Base-by-base conservation (phyloP, 2,329 filamentous ascomycete genomes). In the Verticillium dahliae region DNA sequence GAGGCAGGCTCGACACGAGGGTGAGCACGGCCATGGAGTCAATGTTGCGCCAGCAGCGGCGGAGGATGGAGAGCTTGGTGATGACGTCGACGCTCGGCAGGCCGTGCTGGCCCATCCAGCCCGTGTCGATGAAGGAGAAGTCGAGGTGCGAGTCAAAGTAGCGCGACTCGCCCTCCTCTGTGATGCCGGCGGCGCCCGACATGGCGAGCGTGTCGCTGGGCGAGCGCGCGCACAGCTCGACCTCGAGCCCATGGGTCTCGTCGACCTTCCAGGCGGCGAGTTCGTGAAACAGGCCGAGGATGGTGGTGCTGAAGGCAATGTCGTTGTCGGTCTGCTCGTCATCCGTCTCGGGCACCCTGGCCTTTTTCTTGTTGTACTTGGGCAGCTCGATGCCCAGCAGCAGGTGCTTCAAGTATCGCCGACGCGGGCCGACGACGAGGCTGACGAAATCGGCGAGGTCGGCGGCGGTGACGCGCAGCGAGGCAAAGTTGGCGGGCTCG, bases 271-370 rank as follows among this genome's bases (percentile, higher is more conserved):
- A 71, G 22, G 57, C 58, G 55, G 61, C 62, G 27, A 71, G 64
- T 11, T 67, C 62, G n/a, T 65, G 58, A 52, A 71, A 70, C 13
- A 70, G 58, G 56, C 65, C 65, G 63, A 64, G 67, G 45, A 71
- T 62, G 13, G 61, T 61, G 52, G 60, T 64, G 9, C 69, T 68
- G 58, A 71, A 71, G 56, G 61, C 62, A 18, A 63, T 37, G 31
- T 70, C 68, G 57, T 71, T 70, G 56, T 62, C 61, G 50, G 69
- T 65, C 59, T 69, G 67, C 37, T 71, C 69, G 18, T 66, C 61
- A 27, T 68, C 65, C 2, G 61, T 64, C 57, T 71, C 69, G 9
- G 63, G 65, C n/a, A 64, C 56, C 33, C 63, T 60, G 54, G 57
- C 59, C 14, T 66, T 58, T 56, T 63, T 62, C 39, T 59, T 58